phyloP scores from a whole-genome alignment of 768 basidiomycete genomes.

The Mrakia gelida region DNA sequence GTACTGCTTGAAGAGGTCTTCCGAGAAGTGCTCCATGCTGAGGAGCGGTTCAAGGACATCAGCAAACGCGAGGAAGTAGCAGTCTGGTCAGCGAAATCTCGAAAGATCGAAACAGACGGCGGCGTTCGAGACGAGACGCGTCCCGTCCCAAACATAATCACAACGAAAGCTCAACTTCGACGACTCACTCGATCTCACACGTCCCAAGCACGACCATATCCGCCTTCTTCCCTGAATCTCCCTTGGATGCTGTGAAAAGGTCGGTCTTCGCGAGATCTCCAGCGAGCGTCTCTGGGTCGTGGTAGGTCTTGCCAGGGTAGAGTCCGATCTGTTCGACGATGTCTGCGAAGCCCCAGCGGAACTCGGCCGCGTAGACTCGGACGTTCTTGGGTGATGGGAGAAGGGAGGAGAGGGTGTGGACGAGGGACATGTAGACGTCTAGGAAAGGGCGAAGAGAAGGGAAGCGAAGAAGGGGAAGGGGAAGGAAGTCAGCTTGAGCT shows the following conservation, averaged over 20 bases:
- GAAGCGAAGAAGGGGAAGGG: neutral
- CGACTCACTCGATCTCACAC: conserved; percentile 50
- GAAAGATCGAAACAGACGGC: neutral
- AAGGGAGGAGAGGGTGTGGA: conserved; percentile 18
- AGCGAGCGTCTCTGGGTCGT: conserved; percentile 40
- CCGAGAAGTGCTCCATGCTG: conserved; percentile 25
- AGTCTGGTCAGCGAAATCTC: neutral
- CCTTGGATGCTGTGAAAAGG: conserved; percentile 29
- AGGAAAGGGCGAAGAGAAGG: neutral
- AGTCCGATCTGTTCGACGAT: conserved; percentile 28
- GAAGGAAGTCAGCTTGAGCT: neutral
- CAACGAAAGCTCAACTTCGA: no score
- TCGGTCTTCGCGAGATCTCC: conserved; percentile 38
- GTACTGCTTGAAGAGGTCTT: conserved; percentile 22
- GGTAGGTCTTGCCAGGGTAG: conserved; percentile 25
- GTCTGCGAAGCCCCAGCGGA: conserved; percentile 32
- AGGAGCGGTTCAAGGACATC: neutral
- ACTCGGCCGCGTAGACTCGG: conserved; percentile 25
- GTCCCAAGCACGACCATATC: conserved; percentile 50
- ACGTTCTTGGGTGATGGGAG: conserved; percentile 20
- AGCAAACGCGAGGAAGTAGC: neutral
- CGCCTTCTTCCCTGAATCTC: conserved; percentile 30
- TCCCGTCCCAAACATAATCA: no score
- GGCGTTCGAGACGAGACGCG: no score
- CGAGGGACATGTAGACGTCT: conserved; percentile 33